Base-by-base conservation (phyloP, 257 asterid species). In the Solanum appendiculatum region DNA sequence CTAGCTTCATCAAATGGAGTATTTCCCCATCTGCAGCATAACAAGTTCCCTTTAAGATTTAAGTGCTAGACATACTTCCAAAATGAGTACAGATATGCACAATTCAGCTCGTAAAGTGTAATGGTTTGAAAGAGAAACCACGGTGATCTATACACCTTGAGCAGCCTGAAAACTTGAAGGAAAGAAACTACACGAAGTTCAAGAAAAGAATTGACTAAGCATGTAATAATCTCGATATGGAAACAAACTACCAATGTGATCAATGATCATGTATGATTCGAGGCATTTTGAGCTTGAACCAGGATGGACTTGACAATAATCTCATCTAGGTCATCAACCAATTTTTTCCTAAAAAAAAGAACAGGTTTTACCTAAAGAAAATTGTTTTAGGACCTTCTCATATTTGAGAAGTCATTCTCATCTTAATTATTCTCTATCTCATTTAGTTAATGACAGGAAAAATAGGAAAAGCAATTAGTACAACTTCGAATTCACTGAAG, bases 1-100 rank as follows among this genome's bases (percentile, higher is more conserved):
- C 89, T 88, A 64, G 93, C 99, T 90, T 97, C 99, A 63, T 96
- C 98, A 82, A 93, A 56, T 80, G 99, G 94, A 80, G 97, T 95
- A 86, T 94, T 92, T 87, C 98, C 99, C 96, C 95, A 93, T 90
- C 99, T 97, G 93, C 88, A 86, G 83, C 87, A 85, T 46, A 44
- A 54, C 56, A 89, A 85, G 58, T 78, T 27, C 5, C 87, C 82
- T 33, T 82, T 25, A 63, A 14, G 72, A 85, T 86, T 87, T 88
- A 48, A 91, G 90, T 37, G 21, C 12, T 9, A 46, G 40, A 68
- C 40, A n/a, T 75, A n/a, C 36, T 40, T 75, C 20, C 16, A 40
- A 72, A 16, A 72, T 72, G 80, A 14, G 37, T 15, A 44, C 15
- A 44, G 39, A 15, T 44, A 20, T 5, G 69, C 68, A 81, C 42